A percentile compares a stretch with the other conserved stretches of the same genome.
Conservation (phyloP, 305 asterid species). For the Solanum hybrid region DNA sequence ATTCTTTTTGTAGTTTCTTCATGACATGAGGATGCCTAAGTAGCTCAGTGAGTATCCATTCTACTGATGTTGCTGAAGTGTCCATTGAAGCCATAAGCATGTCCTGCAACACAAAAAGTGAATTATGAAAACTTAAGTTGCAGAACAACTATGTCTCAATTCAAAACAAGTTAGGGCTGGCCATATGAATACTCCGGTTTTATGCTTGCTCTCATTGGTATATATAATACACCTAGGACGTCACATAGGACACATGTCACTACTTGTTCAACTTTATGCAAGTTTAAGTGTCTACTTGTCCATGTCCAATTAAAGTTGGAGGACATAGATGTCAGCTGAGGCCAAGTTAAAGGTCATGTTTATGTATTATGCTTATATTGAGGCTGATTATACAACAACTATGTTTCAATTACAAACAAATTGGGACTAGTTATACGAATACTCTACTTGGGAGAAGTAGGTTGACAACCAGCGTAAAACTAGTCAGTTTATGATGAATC, state of each 20-base stretch:
- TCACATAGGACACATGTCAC: background rate
- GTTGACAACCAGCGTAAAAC: background rate
- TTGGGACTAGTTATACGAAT: background rate
- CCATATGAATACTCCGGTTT: background rate
- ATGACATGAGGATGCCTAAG: constrained; percentile 31
- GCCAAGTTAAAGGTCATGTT: background rate
- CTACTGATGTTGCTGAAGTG: constrained; percentile 37
- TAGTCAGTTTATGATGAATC: background rate
- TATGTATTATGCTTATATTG: background rate
- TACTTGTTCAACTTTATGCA: background rate
- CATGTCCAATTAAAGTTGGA: background rate
- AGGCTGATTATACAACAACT: background rate
- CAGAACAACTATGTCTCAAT: background rate
- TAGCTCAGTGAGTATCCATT: constrained; percentile 45
- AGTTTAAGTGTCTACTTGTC: background rate
- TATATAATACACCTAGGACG: background rate
- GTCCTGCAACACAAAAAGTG: constrained; percentile 23
- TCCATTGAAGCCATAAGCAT: constrained; percentile 43
- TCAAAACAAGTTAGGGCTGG: background rate
- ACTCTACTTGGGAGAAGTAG: background rate
- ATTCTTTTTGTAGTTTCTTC: constrained; percentile 34
- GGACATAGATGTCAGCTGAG: background rate
- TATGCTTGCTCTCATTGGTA: background rate
- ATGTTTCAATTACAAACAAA: background rate
- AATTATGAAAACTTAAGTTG: background rate